Evolutionary conservation across 345 rosid genomes (phyloP), one percentile per base, ranked within the genome.

Genomic region (Eucalyptus erythrocorys): DNA sequence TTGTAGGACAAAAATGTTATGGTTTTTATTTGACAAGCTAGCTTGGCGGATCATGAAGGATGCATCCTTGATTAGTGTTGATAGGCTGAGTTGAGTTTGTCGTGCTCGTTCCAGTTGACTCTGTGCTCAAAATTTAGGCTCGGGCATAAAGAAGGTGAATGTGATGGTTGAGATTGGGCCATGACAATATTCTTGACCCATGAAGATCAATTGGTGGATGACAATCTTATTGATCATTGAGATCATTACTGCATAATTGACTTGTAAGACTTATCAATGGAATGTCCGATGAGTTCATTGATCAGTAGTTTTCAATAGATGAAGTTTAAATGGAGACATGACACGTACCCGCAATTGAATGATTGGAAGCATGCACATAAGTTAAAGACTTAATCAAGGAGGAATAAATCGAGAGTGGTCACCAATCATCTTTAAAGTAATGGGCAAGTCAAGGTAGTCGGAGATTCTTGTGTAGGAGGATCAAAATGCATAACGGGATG

Each of bases 181-280:
- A 10, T 19, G 81, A 5, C 14, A 17, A 71, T 16, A 5, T 19
- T 16, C 7, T 71, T 9, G 6, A 10, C 11, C 22, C 1, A 3
- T 34, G 24, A 19, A 5, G 43, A 1, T 71, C 81, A 3, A 37
- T 37, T 6, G 45, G 2, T 71, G 82, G 27, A 19, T 10, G 45
- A 37, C 27, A 11, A 19, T 1, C 4, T 71, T 42, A 37, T 19
- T 5, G 7, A 71, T 71, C 8, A 2, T 34, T 34, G 2, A 5
- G 26, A 21, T 19, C 2, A 17, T 4, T 0, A 34, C 6, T 8
- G 0, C 0, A 32, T 6, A 1, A 19, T 0, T 5, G 4, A 68
- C 26, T 19, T 37, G 0, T 17, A 17, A 17, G 13, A 2, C 7
- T 1, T 10, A 17, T 71, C 1, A 19, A 71, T 17, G 7, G 4